A percentile compares a stretch with the other conserved stretches of the same genome.
Evolutionary conservation across 2,329 filamentous ascomycete species (phyloP).

Genomic region (Alternaria angustiovoidea): DNA sequence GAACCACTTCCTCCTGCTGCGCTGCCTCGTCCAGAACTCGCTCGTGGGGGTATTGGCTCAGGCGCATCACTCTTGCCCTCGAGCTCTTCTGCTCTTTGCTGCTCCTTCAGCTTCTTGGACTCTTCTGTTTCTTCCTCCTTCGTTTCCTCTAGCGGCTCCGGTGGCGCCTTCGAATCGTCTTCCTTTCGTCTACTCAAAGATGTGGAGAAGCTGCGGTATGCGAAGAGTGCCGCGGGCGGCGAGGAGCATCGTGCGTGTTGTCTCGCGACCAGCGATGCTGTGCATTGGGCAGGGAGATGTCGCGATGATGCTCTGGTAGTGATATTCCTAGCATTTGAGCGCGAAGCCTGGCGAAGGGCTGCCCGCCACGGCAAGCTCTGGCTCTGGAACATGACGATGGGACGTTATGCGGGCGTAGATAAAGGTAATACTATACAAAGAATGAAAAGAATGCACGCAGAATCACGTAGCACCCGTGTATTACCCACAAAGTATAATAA

Average conservation of each 20-base stretch:
- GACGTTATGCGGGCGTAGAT: slow-evolving; percentile 11
- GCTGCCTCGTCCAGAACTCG: slow-evolving; percentile 66
- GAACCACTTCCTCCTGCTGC: slow-evolving; percentile 61
- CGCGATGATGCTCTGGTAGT: slow-evolving; percentile 35
- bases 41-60: slow-evolving; percentile 61
- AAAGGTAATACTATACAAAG: slow-evolving; percentile 14
- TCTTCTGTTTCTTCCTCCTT: slow-evolving; percentile 53
- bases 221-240: slow-evolving; percentile 43
- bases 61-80: slow-evolving; percentile 58
- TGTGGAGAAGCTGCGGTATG: slow-evolving; percentile 51
- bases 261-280: slow-evolving; percentile 37
- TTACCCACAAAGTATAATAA: slow-evolving; percentile 7
- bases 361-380: slow-evolving; percentile 71
- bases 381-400: slow-evolving; percentile 66
- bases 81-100: slow-evolving; percentile 52
- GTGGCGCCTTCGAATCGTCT: slow-evolving; percentile 59
- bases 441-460: slow-evolving; percentile 4
- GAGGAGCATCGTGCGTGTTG: slow-evolving; percentile 33
- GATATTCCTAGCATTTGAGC: slow-evolving; percentile 48
- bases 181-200: slow-evolving; percentile 63
- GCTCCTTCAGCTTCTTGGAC: slow-evolving; percentile 52
- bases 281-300: slow-evolving; percentile 42
- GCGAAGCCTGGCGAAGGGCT: slow-evolving; percentile 62
- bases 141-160: slow-evolving; percentile 54
- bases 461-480: slow-evolving; percentile 13